These are phyloP conservation scores for Fusarium buxicola DNA, from an alignment of 2,329 filamentous ascomycete genomes.

Conservation along the genomic window DNA sequence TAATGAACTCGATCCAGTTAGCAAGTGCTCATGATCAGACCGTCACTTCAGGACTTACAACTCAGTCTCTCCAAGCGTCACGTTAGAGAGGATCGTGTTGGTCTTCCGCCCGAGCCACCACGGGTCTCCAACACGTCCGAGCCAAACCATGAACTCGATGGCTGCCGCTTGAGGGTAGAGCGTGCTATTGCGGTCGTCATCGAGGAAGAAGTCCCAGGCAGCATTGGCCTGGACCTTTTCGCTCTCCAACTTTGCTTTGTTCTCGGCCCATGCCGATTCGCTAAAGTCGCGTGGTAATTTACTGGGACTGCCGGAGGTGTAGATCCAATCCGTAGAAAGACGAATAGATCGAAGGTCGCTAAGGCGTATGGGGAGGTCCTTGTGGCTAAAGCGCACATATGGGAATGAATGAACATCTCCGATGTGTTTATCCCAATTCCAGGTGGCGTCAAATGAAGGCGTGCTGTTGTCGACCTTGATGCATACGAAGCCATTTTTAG, in stretches of 20 bases:
- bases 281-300: slow-evolving; percentile 27
- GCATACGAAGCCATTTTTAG: slow-evolving; percentile 40
- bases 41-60: slow-evolving; percentile 23
- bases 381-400: slow-evolving; percentile 41
- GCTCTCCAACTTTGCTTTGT: slow-evolving; percentile 28
- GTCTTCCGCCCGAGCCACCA: slow-evolving; percentile 43
- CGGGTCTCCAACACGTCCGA: slow-evolving; percentile 42
- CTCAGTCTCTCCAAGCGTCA: slow-evolving; percentile 37
- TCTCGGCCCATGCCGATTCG: slow-evolving; percentile 20
- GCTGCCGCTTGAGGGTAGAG: slow-evolving; percentile 37
- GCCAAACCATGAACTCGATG: slow-evolving; percentile 45
- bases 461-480: slow-evolving; percentile 43
- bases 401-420: slow-evolving; percentile 44
- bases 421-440: slow-evolving; percentile 42
- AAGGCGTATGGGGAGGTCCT: slow-evolving; percentile 33
- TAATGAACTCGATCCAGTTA: slow-evolving; percentile 28
- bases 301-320: slow-evolving; percentile 24
- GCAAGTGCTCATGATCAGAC: accelerated
- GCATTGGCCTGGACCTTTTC: slow-evolving; percentile 34
- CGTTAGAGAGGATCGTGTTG: slow-evolving; percentile 35
- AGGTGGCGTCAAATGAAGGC: slow-evolving; percentile 35
- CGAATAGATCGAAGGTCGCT: slow-evolving; percentile 37
- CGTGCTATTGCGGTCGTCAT: slow-evolving; percentile 39
- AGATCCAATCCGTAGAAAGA: slow-evolving; percentile 42
- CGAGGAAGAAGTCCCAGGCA: slow-evolving; percentile 46